phyloP scores from a whole-genome alignment of 2,329 filamentous ascomycete genomes.

The Curvularia lunata region DNA sequence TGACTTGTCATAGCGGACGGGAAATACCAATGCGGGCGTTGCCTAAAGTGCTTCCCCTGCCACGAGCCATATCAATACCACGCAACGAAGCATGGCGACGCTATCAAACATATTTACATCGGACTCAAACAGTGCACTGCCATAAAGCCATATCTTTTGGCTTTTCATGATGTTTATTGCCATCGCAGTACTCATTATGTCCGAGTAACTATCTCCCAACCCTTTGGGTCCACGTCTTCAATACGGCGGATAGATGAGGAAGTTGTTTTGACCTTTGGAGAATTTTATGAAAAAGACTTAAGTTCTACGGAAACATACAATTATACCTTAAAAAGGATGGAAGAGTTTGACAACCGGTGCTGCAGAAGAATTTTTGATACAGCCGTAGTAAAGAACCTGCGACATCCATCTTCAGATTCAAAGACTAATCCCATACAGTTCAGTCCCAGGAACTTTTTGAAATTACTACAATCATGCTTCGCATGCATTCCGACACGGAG shows the following conservation, averaged over 20 bases:
- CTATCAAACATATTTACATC: background rate
- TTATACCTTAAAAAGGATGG: background rate
- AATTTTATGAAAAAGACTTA: background rate
- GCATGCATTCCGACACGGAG: background rate
- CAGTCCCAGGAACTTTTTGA: background rate
- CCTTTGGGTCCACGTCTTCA: background rate
- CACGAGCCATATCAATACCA: background rate
- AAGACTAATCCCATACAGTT: background rate
- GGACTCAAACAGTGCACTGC: background rate
- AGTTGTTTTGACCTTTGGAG: background rate
- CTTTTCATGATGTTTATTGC: background rate
- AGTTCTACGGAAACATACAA: background rate
- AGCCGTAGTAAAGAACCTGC: background rate
- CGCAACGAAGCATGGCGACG: background rate
- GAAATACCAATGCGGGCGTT: background rate
- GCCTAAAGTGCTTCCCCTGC: background rate
- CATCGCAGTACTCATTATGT: background rate
- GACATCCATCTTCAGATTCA: background rate
- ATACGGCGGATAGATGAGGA: background rate
- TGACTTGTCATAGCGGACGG: background rate
- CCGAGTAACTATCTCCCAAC: background rate
- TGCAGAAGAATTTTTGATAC: background rate
- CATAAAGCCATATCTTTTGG: background rate
- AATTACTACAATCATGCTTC: conserved; percentile 1
- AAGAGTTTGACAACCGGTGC: background rate